A percentile compares a stretch with the other conserved stretches of the same genome.
These are phyloP conservation scores for Lichtheimia ramosa DNA, from an alignment of 371 early-diverging fungal genomes.

Conservation along the genomic window DNA sequence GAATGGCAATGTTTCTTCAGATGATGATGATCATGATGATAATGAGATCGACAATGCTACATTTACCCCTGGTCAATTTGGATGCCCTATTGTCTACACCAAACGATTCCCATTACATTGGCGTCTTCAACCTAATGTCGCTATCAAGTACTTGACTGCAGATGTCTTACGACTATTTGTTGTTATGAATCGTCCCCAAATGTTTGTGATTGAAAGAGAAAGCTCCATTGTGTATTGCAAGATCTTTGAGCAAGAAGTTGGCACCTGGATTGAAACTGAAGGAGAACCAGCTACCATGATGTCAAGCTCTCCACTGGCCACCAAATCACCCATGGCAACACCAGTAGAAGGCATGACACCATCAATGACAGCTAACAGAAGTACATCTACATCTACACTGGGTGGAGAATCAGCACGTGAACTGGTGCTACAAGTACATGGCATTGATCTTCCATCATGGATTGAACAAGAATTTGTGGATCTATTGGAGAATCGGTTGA, in stretches of 20 bases:
- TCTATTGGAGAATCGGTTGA: slow-evolving; percentile 64
- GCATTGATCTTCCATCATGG: slow-evolving; percentile 66
- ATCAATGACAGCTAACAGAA: not conserved
- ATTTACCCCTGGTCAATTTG: slow-evolving; percentile 67
- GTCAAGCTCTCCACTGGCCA: not conserved
- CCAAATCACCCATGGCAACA: not conserved
- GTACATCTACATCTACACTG: not conserved
- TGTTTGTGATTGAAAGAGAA: slow-evolving; percentile 70
- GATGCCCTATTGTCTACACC: slow-evolving; percentile 67
- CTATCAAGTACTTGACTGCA: slow-evolving; percentile 60
- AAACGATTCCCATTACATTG: slow-evolving; percentile 75
- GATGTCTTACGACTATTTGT: slow-evolving; percentile 60
- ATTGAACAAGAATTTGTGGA: slow-evolving; percentile 69
- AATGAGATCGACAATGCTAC: slow-evolving; percentile 23
- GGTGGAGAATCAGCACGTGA: slow-evolving; percentile 24
- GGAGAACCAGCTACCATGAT: not conserved
- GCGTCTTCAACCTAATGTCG: slow-evolving; percentile 69
- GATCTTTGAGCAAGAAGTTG: slow-evolving; percentile 33
- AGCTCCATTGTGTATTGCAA: slow-evolving; percentile 53
- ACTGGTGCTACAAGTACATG: slow-evolving; percentile 73
- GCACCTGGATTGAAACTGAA: not conserved
- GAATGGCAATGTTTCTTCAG: slow-evolving; percentile 20
- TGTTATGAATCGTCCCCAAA: slow-evolving; percentile 70
- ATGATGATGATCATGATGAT: slow-evolving; percentile 43
- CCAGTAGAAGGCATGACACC: not conserved